Conservation (phyloP, 495 filamentous ascomycete species). For the Penicillium simplicissimum region DNA sequence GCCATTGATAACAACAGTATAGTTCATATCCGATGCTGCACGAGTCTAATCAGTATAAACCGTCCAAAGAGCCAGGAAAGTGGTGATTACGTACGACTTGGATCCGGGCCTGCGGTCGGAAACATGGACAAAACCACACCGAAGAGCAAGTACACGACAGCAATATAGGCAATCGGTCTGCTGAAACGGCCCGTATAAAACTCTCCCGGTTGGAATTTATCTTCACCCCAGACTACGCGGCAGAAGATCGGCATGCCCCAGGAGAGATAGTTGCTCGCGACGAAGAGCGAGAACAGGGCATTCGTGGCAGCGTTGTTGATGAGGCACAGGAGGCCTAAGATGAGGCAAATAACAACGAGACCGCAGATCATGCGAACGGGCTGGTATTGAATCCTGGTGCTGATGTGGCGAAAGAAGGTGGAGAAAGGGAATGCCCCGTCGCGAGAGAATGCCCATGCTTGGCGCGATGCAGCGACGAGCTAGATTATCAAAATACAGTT, state of each 20-base stretch:
- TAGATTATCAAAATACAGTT: too few species aligned
- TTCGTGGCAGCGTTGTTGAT: conserved; percentile 59
- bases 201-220: conserved; percentile 60
- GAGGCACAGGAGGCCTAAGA: conserved; percentile 60
- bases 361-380: conserved; percentile 62
- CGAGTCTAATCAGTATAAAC: conserved; percentile 7
- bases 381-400: conserved; percentile 57
- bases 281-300: conserved; percentile 62
- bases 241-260: conserved; percentile 64
- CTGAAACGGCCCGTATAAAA: conserved; percentile 40
- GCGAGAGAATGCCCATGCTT: conserved; percentile 61
- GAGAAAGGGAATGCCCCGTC: conserved; percentile 64
- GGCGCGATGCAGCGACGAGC: conserved; percentile 56
- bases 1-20: conserved; percentile 64
- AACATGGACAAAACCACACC: conserved; percentile 61
- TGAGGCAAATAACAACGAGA: conserved; percentile 50
- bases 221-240: conserved; percentile 60
- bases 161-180: conserved; percentile 53
- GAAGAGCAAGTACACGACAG: conserved; percentile 57
- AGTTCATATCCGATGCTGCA: conserved; percentile 59
- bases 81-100: conserved; percentile 38
- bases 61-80: background rate
- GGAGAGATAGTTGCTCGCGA: conserved; percentile 61
- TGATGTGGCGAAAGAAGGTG: conserved; percentile 58
- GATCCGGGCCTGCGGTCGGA: conserved; percentile 57